Base-by-base conservation (phyloP, 2,329 filamentous ascomycete species). In the Penicillium sp. region DNA sequence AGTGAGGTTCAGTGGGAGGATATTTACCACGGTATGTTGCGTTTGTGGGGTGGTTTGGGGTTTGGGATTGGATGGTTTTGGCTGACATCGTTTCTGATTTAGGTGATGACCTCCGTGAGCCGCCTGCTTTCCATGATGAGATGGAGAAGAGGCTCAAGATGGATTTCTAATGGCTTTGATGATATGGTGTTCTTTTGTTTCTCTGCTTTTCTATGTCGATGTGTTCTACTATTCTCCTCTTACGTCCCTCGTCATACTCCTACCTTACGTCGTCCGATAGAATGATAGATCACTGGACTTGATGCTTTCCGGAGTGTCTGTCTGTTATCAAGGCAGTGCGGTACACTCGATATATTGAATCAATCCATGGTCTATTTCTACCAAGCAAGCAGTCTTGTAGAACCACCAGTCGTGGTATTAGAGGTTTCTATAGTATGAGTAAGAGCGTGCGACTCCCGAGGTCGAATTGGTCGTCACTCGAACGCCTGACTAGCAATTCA, bases 121-220 rank as follows among this genome's bases (percentile, higher is more conserved):
- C 81, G 37, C 80, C 84, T 22, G 81, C 84, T 46, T 83, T 96
- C 72, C 89, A 96, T 62, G 84, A 88, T 50, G 91, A 97, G 80
- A 89, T 96, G 82, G 91, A 96, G 82, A 80, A 81, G 71, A 88
- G 88, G 78, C 75, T 95, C 71, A 86, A 83, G 78, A 94, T 96
- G 81, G 77, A 72, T 50, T 70, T 61, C 51, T 69, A 58, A 57
- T 44, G 49, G 19, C 24, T 40, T 43, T 52, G 41, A 59, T 51
- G 44, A 57, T 45, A 53, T 52, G 45, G 39, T 49, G 45, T 51
- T 51, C 32, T 51, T 52, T n/a, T 41, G 40, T 49, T 51, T 54
- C 26, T 37, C 37, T 35, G 37, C 26, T 56, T 22, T 51, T 42
- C 40, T 45, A 47, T 34, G 41, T 57, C 44, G 40, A 51, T 21